A percentile compares a stretch with the other conserved stretches of the same genome.
phyloP scores from a whole-genome alignment of 257 asterid species.

The Euphrasia confusa region DNA sequence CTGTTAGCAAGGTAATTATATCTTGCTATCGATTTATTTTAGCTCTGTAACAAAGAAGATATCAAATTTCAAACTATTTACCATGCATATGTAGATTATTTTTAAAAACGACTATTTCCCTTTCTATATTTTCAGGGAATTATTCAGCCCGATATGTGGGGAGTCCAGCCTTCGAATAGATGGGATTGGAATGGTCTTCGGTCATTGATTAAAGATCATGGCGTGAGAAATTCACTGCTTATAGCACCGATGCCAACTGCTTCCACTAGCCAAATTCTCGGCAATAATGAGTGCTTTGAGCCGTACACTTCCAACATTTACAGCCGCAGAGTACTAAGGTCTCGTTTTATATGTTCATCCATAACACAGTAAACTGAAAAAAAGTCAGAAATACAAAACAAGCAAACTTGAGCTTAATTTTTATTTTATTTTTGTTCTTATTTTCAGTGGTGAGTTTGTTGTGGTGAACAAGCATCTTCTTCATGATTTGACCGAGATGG shows the following conservation, averaged over 20 bases:
- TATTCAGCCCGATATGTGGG: slow-evolving; percentile 98
- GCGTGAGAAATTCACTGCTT: slow-evolving; percentile 89
- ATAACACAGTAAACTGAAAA: too few relatives aligned
- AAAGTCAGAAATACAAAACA: background rate
- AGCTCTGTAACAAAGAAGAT: background rate
- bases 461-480: slow-evolving; percentile 98
- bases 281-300: slow-evolving; percentile 95
- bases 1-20: slow-evolving; percentile 75
- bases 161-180: slow-evolving; percentile 64
- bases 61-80: background rate
- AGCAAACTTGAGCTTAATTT: background rate
- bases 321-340: slow-evolving; percentile 93
- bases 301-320: slow-evolving; percentile 95
- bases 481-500: slow-evolving; percentile 86
- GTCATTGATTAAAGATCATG: slow-evolving; percentile 49
- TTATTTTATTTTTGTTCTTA: slow-evolving; percentile 4
- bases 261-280: slow-evolving; percentile 98
- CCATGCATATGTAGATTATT: background rate
- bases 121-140: slow-evolving; percentile 51
- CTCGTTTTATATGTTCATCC: background rate
- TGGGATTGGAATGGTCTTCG: slow-evolving; percentile 93
- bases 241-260: slow-evolving; percentile 99
- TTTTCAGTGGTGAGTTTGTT: slow-evolving; percentile 86
- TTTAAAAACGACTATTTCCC: slow-evolving; percentile 1
- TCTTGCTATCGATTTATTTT: background rate